Evolutionary conservation across 257 asterid genomes (phyloP).

Genomic region (Solanum tacnaense): DNA sequence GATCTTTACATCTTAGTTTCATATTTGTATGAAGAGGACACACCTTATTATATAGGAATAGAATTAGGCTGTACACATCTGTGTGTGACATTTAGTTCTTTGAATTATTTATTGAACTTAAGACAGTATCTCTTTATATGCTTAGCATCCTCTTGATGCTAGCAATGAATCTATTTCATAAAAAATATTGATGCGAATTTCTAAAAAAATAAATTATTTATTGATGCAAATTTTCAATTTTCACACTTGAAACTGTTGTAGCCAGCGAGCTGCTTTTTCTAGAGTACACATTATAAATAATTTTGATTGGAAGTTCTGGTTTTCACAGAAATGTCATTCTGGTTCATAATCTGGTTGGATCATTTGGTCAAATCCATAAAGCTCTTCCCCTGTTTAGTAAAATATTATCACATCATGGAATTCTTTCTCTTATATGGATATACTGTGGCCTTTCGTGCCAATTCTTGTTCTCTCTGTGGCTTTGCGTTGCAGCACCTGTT

Average conservation of each 20-base stretch:
- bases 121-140: not conserved
- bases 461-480: not conserved
- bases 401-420: not conserved
- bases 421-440: not conserved
- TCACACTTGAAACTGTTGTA: not conserved
- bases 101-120: not conserved
- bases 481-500: not conserved
- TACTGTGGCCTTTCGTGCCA: not conserved
- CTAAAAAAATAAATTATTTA: not conserved
- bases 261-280: not conserved
- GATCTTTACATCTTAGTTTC: not conserved
- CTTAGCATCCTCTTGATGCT: not conserved
- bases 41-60: not conserved
- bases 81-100: not conserved
- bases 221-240: not conserved
- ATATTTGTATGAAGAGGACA: not conserved
- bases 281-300: not conserved
- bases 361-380: not conserved
- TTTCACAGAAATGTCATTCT: not conserved
- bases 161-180: not conserved
- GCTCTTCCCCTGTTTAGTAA: not conserved
- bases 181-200: not conserved
- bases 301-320: not conserved
- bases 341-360: not conserved
- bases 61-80: not conserved